Evolutionary conservation across 1,284 basidiomycete genomes (phyloP).

Genomic region (Violaceomyces palustris): DNA sequence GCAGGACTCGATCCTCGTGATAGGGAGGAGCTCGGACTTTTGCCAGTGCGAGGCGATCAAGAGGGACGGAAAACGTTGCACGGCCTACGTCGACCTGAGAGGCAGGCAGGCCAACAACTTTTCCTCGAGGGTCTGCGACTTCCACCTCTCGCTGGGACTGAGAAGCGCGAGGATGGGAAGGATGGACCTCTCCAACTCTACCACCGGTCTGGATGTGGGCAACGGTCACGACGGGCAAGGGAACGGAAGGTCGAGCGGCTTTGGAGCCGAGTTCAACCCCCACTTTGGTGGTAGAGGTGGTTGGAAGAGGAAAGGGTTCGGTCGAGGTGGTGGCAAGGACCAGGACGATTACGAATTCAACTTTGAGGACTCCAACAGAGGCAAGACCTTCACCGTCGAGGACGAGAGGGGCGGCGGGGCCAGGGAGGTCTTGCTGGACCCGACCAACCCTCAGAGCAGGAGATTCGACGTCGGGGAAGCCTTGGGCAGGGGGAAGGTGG

Average conservation of each 20-base stretch:
- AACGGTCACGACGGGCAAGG: background rate
- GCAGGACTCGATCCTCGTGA: conserved; percentile 69
- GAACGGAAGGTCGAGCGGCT: background rate
- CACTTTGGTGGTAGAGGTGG: background rate
- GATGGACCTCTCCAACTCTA: conserved; percentile 67
- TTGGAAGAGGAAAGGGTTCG: background rate
- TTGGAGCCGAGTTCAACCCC: background rate
- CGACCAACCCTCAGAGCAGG: conserved; percentile 17
- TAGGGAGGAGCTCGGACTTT: conserved; percentile 79
- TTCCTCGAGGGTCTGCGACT: conserved; percentile 65
- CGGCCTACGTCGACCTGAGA: conserved; percentile 57
- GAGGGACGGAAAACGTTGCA: conserved; percentile 73
- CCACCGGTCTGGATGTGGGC: conserved; percentile 4
- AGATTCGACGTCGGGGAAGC: conserved; percentile 13
- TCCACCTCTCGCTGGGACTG: conserved; percentile 76
- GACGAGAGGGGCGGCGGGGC: conserved; percentile 1
- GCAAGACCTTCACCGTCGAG: background rate
- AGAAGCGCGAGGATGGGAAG: conserved; percentile 66
- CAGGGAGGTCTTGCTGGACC: conserved; percentile 2
- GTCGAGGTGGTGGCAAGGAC: background rate
- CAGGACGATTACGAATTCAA: conserved; percentile 7
- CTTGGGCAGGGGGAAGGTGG: background rate
- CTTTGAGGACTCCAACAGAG: conserved; percentile 4
- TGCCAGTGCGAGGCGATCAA: conserved; percentile 69
- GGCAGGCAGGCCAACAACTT: conserved; percentile 9